Conservation (phyloP, 1,284 basidiomycete genomes). For the Puccinia hordei region DNA sequence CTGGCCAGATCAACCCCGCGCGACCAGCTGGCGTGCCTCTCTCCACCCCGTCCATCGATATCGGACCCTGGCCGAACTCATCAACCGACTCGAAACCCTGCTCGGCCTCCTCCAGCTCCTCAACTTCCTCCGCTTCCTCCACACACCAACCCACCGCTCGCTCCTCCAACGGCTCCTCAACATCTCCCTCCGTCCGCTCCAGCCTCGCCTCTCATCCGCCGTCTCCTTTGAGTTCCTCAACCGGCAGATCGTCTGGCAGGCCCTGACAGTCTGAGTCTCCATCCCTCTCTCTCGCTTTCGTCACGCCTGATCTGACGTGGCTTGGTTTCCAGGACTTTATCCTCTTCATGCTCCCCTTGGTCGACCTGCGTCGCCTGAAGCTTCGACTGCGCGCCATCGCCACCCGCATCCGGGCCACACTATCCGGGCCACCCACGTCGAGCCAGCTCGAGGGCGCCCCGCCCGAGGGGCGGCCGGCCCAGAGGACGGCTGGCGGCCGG, state of each 20-base stretch:
- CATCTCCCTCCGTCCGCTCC: constrained; percentile 75
- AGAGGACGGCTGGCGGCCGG: not conserved
- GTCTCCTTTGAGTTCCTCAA: constrained; percentile 99
- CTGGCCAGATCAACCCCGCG: constrained; percentile 23
- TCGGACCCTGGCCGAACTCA: constrained; percentile 64
- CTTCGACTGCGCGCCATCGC: constrained; percentile 62
- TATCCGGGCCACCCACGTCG: not conserved
- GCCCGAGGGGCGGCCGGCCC: not conserved
- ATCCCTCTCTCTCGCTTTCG: not conserved
- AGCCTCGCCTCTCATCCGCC: constrained; percentile 70
- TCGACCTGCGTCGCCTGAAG: constrained; percentile 68
- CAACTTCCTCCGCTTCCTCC: constrained; percentile 24
- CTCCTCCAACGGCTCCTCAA: constrained; percentile 78
- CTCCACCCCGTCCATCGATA: constrained; percentile 71
- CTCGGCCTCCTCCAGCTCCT: not conserved
- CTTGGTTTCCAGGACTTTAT: constrained; percentile 77
- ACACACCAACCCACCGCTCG: constrained; percentile 72
- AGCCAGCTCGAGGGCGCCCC: not conserved
- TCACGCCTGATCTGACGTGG: not conserved
- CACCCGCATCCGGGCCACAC: constrained; percentile 45
- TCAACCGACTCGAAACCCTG: not conserved
- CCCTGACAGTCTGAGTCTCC: constrained; percentile 74
- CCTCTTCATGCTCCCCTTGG: constrained; percentile 83
- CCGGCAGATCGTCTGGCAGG: constrained; percentile 98
- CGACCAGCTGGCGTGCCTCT: constrained; percentile 5